Base-by-base conservation (phyloP, 768 basidiomycete species). In the Serendipita sp. region DNA sequence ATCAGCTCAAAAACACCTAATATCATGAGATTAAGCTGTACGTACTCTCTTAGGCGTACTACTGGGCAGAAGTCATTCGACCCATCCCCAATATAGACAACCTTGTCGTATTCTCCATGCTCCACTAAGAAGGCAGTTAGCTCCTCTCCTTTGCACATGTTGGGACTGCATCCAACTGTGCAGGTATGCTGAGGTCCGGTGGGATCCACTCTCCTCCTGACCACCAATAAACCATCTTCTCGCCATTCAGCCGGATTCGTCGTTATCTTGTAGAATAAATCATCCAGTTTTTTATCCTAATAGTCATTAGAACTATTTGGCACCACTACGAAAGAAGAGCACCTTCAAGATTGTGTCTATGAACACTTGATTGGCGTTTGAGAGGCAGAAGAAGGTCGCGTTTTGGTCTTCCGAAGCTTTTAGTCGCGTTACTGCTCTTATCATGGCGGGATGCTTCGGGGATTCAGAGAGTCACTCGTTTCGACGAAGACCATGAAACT, bases 61-160 rank as follows among this genome's bases (percentile, higher is more conserved):
- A 92, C 80, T 2, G 95, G 93, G 73, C 96, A 99, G 72, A 92
- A 95, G 73, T 99, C 96, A 73, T 98, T 98, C 15, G 80, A 78
- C 1, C 96, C 96, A 70, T 99, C 96, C 15, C 96, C 96, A 66
- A 98, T 80, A 73, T 96, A 99, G 48, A 89, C 78, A 68, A 96
- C 78, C 44, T 87, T 83, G 67, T 93, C 88, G 70, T 79, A 97
- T 1, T 76, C 72, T 15, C 80, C 77, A 66, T 86, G 78, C 48
- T 84, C 76, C 1, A 76, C 75, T 58, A 95, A 78, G 76, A 88
- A 97, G 1, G 83, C 84, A 8, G 86, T 82, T n/a, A 99, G 79
- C 72, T 99, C 96, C 67, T 90, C 86, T n/a, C 95, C 92, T 78
- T 99, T 99, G 79, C 96, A 99, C 94, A 99, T 96, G 78, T 99